These are phyloP conservation scores for Beauveria asiatica DNA, from an alignment of 2,329 filamentous ascomycete species.

Conservation along the genomic window DNA sequence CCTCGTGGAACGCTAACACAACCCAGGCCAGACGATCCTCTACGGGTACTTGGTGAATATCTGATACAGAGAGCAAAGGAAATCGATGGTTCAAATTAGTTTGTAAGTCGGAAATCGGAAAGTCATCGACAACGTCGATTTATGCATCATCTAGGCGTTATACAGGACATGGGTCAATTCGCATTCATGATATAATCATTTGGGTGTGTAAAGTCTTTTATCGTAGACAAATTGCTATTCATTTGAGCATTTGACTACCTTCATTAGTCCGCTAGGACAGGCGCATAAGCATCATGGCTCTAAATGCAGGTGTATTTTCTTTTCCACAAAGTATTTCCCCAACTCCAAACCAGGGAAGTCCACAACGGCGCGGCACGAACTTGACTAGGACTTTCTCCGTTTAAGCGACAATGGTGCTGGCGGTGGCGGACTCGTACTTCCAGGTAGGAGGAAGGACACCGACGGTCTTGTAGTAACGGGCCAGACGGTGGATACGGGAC, in stretches of 20 bases:
- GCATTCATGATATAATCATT: slow-evolving; percentile 3
- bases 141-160: slow-evolving; percentile 7
- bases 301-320: slow-evolving; percentile 30
- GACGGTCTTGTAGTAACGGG: slow-evolving; percentile 98
- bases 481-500: slow-evolving; percentile 99
- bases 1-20: slow-evolving; percentile 5
- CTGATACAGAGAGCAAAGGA: slow-evolving; percentile 60
- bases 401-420: slow-evolving; percentile 89
- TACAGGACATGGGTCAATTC: background rate
- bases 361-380: slow-evolving; percentile 17
- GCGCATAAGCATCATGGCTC: slow-evolving; percentile 34
- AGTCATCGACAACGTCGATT: background rate
- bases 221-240: slow-evolving; percentile 19
- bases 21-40: slow-evolving; percentile 54
- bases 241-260: slow-evolving; percentile 26
- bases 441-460: slow-evolving; percentile 81
- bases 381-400: slow-evolving; percentile 21
- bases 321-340: slow-evolving; percentile 31
- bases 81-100: slow-evolving; percentile 25
- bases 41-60: slow-evolving; percentile 62
- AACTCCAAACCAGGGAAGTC: slow-evolving; percentile 37
- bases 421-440: slow-evolving; percentile 98
- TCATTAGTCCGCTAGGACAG: slow-evolving; percentile 25
- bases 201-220: slow-evolving; percentile 14
- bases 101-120: background rate